These are phyloP conservation scores for Magnusiomyces paraingens DNA, from an alignment of 1,139 yeast species.

Conservation along the genomic window DNA sequence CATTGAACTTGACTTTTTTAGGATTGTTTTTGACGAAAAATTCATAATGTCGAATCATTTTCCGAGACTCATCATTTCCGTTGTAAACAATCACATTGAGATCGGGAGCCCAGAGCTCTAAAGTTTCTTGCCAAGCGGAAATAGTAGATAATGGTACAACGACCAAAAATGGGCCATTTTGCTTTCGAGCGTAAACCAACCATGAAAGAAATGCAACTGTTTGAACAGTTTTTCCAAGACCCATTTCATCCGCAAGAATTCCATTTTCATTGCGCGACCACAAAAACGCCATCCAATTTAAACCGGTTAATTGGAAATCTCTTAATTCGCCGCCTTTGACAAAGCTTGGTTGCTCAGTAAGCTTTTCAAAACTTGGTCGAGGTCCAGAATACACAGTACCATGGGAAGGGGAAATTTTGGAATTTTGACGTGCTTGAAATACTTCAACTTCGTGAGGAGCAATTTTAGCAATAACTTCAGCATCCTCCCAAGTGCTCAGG, in stretches of 20 bases:
- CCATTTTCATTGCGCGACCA: slow-evolving; percentile 99
- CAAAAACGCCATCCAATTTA: slow-evolving; percentile 98
- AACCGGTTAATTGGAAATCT: slow-evolving; percentile 95
- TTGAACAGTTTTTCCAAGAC: slow-evolving; percentile 96
- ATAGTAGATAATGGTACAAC: slow-evolving; percentile 96
- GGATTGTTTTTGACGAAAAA: slow-evolving; percentile 51
- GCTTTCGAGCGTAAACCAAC: slow-evolving; percentile 90
- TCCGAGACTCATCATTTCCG: slow-evolving; percentile 86
- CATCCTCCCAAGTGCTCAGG: slow-evolving; percentile 96
- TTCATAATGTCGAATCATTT: slow-evolving; percentile 77
- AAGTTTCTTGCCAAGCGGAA: slow-evolving; percentile 99
- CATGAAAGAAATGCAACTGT: slow-evolving; percentile 92
- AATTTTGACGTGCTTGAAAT: slow-evolving; percentile 73
- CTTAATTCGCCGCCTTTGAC: slow-evolving; percentile 88
- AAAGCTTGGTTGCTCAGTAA: slow-evolving; percentile 79
- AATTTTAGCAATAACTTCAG: slow-evolving; percentile 72
- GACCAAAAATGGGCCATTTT: slow-evolving; percentile 92
- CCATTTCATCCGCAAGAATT: slow-evolving; percentile 98
- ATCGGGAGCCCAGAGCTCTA: slow-evolving; percentile 97
- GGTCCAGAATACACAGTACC: slow-evolving; percentile 65
- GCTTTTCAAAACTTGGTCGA: slow-evolving; percentile 85
- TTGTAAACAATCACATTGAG: slow-evolving; percentile 84
- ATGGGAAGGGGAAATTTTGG: slow-evolving; percentile 76
- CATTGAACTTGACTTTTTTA: slow-evolving; percentile 76
- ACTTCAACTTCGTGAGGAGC: slow-evolving; percentile 82